Conservation (phyloP, 2,329 filamentous ascomycete genomes). For the Sporothrix brunneoviolacea region DNA sequence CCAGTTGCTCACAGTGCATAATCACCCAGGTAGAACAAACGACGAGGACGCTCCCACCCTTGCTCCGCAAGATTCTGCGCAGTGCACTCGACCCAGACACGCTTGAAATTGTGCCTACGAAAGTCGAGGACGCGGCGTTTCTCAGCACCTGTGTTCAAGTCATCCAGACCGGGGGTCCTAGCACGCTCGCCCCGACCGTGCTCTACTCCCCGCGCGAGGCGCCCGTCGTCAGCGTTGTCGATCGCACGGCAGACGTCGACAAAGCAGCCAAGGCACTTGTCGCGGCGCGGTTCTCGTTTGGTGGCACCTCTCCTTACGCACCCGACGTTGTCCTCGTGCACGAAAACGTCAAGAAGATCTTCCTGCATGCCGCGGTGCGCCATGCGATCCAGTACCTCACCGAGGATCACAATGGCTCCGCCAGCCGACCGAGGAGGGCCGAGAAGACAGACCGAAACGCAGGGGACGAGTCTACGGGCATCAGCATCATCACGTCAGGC, state of each 20-base stretch:
- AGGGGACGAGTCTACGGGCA: background rate
- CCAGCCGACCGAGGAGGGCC: background rate
- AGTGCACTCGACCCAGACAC: conserved; percentile 23
- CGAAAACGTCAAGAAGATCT: conserved; percentile 50
- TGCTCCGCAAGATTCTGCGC: conserved; percentile 20
- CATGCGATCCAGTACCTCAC: conserved; percentile 24
- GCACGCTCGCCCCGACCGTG: background rate
- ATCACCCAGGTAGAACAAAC: conserved; percentile 20
- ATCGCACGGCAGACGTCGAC: conserved; percentile 50
- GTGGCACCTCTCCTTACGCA: conserved; percentile 52
- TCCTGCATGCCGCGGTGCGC: conserved; percentile 42
- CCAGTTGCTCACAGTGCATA: too few species aligned
- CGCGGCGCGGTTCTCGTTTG: conserved; percentile 46
- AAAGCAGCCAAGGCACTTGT: conserved; percentile 47
- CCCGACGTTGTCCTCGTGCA: conserved; percentile 60
- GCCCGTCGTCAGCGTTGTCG: conserved; percentile 49
- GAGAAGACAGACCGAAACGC: background rate
- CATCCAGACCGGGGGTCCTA: conserved; percentile 20
- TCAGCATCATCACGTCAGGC: conserved; percentile 1
- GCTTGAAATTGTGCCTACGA: conserved; percentile 18
- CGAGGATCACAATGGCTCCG: too few species aligned
- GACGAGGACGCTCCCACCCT: background rate
- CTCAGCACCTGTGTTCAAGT: conserved; percentile 18
- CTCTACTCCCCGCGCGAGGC: conserved; percentile 17
- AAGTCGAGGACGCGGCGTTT: background rate